phyloP scores from a whole-genome alignment of 805 yeast genomes.

The Priceomyces medius region DNA sequence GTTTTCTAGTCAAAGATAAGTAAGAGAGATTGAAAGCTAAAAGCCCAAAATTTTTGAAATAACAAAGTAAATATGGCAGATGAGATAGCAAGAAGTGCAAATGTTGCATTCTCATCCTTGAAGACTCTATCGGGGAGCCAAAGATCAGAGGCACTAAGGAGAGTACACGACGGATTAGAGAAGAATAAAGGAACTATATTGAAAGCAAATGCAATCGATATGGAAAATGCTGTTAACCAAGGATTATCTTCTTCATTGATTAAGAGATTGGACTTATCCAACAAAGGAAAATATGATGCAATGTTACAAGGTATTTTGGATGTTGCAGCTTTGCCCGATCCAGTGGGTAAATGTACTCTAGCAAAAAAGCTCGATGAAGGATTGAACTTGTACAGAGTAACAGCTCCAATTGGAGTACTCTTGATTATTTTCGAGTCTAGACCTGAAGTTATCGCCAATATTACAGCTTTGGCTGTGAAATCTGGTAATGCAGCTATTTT shows the following conservation, averaged over 20 bases:
- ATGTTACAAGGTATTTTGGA: slow-evolving; percentile 95
- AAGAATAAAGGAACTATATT: slow-evolving; percentile 61
- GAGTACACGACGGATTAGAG: slow-evolving; percentile 68
- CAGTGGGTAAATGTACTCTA: slow-evolving; percentile 84
- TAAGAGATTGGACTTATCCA: slow-evolving; percentile 79
- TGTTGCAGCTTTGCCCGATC: slow-evolving; percentile 86
- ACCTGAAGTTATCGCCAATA: slow-evolving; percentile 98
- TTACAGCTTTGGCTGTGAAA: slow-evolving; percentile 91
- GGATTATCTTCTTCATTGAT: slow-evolving; percentile 68
- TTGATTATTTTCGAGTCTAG: slow-evolving; percentile 92
- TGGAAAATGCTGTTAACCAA: slow-evolving; percentile 63
- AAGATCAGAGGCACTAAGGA: slow-evolving; percentile 69
- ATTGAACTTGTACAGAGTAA: slow-evolving; percentile 74
- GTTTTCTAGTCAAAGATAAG: too few species aligned
- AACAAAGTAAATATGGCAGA: slow-evolving; percentile 59
- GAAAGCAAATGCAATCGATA: slow-evolving; percentile 71
- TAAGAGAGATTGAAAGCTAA: not conserved
- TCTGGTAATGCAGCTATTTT: slow-evolving; percentile 96
- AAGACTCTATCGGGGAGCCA: slow-evolving; percentile 74
- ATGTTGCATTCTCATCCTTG: slow-evolving; percentile 75
- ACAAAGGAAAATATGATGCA: slow-evolving; percentile 81
- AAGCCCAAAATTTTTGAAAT: too few species aligned
- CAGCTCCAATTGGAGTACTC: slow-evolving; percentile 93
- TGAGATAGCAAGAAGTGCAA: slow-evolving; percentile 76
- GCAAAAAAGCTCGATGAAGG: slow-evolving; percentile 87